Evolutionary conservation across 345 rosid species (phyloP), one percentile per base, ranked within the genome.

Genomic region (Barbarea vulgaris): DNA sequence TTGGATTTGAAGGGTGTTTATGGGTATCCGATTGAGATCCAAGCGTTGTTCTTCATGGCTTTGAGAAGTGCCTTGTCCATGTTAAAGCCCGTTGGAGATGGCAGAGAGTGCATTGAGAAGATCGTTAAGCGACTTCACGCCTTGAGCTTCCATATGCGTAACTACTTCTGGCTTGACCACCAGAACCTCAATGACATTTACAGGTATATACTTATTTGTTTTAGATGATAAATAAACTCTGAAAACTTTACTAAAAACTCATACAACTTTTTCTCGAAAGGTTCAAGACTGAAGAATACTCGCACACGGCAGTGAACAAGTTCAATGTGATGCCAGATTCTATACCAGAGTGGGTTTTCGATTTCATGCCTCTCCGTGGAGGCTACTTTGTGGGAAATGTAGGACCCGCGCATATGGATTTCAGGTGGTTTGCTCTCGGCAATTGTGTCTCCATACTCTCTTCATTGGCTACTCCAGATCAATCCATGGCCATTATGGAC

Each of bases 11-110:
- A 91, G 97, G 97, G 93, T 63, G 79, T 91, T 62, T 91, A 91
- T 78, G 97, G 97, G 61, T 89, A 91, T 83, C 97, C 97, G 6
- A 89, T 91, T 31, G 97, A 91, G 83, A 91, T 91, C 54, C 97
- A 91, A 84, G 91, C 97, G 12, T 87, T 91, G 47, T 91, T 91
- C 77, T 89, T 86, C 71, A 89, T 91, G 97, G 89, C 97, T 27
- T 73, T 91, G 76, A 82, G 97, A 73, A 64, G 75, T 74, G 89
- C 97, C 36, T 81, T 83, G 74, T 74, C 89, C 19, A 83, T 91
- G 91, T 81, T 91, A 59, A 89, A 89, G 69, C 90, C 86, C 9
- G 95, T 89, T 15, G 78, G 82, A 17, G 93, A 88, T 81, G 91
- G 91, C 46, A 87, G 88, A 75, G 91, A 87, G 31, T 77, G 72